Conservation (phyloP, 2,329 filamentous ascomycete genomes). For the Paraconiothyrium sp. region DNA sequence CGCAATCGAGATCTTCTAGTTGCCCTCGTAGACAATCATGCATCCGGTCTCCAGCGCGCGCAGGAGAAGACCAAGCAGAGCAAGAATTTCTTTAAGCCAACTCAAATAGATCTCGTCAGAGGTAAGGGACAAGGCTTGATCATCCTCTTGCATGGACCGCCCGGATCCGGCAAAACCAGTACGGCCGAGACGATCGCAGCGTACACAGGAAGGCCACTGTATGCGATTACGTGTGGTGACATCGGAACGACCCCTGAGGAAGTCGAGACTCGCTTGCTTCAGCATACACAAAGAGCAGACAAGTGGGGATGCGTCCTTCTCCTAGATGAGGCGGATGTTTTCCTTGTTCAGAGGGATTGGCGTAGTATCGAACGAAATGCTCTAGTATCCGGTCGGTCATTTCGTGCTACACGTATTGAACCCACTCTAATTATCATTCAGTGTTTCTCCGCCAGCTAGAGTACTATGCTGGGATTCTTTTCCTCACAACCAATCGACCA, state of each 20-base stretch:
- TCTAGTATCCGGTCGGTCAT: conserved; percentile 5
- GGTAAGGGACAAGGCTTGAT: conserved; percentile 24
- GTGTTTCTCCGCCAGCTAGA: conserved; percentile 47
- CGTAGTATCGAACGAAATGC: conserved; percentile 2
- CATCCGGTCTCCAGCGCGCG: conserved; percentile 28
- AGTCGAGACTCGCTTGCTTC: conserved; percentile 47
- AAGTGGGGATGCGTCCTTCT: conserved; percentile 14
- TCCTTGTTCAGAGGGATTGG: conserved; percentile 6
- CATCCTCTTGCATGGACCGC: conserved; percentile 21
- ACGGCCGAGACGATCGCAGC: conserved; percentile 23
- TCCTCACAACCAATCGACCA: conserved; percentile 55
- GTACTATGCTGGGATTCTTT: conserved; percentile 53
- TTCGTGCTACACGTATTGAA: not conserved
- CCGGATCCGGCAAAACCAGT: conserved; percentile 18
- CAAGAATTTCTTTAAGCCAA: not conserved
- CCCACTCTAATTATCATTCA: not conserved
- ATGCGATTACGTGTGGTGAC: conserved; percentile 59
- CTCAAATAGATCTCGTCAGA: conserved; percentile 20
- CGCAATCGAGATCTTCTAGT: conserved; percentile 44
- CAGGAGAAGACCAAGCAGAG: conserved; percentile 10
- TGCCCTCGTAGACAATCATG: conserved; percentile 39
- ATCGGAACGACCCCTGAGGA: conserved; percentile 53
- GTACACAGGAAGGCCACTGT: conserved; percentile 54
- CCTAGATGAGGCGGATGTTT: conserved; percentile 12
- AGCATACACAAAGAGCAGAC: conserved; percentile 4